A percentile compares a stretch with the other conserved stretches of the same genome.
Conservation (phyloP, 2,329 filamentous ascomycete genomes). For the Pseudocercospora fuligena region DNA sequence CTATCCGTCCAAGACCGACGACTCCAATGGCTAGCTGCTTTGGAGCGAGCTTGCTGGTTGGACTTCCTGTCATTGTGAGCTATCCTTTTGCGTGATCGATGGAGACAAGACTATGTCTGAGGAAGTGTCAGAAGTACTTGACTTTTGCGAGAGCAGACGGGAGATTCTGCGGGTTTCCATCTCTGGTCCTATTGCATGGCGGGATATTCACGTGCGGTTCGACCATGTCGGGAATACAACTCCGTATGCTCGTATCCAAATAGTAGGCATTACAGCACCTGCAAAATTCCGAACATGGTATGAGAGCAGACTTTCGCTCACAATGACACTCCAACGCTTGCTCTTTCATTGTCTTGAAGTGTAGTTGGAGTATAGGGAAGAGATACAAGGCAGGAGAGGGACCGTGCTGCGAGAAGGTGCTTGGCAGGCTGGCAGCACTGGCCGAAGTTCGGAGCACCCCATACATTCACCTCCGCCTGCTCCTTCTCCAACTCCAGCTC, state of each 20-base stretch:
- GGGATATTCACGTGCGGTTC: conserved; percentile 5
- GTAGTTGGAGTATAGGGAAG: background rate
- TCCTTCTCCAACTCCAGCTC: too few relatives aligned
- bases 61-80: background rate
- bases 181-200: background rate
- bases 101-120: too few relatives aligned
- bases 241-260: background rate
- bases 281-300: background rate
- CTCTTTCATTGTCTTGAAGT: background rate
- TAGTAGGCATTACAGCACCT: background rate
- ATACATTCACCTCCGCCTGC: background rate
- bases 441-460: background rate
- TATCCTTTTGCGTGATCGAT: background rate
- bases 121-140: background rate
- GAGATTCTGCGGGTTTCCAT: conserved; percentile 6
- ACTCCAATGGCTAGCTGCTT: conserved; percentile 24
- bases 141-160: background rate
- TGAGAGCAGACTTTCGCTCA: background rate
- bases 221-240: background rate
- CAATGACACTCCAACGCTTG: background rate
- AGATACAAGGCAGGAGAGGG: background rate
- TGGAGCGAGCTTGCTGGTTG: background rate
- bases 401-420: background rate
- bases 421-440: background rate
- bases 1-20: conserved; percentile 26